Conservation (phyloP, 441 rosid species). For the Erysimum cheiri region DNA sequence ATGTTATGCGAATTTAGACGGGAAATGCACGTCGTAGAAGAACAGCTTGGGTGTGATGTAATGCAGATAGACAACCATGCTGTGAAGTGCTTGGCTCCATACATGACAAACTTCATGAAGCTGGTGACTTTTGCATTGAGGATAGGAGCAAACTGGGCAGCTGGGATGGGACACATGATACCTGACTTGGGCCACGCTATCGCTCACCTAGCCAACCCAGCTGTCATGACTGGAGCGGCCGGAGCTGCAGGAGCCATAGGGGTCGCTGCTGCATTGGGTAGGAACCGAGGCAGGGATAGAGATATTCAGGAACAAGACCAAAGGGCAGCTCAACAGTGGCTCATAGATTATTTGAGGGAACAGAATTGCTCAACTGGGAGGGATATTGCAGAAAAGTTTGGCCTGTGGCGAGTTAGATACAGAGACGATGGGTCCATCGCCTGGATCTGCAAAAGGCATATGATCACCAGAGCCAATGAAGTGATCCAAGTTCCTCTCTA, state of each 20-base stretch:
- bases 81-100: conserved; percentile 79
- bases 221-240: conserved; percentile 75
- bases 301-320: conserved; percentile 71
- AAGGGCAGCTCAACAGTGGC: conserved; percentile 93
- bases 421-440: conserved; percentile 86
- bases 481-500: conserved; percentile 78
- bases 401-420: conserved; percentile 89
- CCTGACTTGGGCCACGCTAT: conserved; percentile 91
- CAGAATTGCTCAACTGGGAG: conserved; percentile 78
- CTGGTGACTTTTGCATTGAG: conserved; percentile 84
- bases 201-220: conserved; percentile 72
- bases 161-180: conserved; percentile 93
- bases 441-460: conserved; percentile 93
- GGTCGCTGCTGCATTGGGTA: conserved; percentile 60
- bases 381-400: conserved; percentile 93
- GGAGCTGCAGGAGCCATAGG: conserved; percentile 73
- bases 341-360: conserved; percentile 81
- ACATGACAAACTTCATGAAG: conserved; percentile 86
- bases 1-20: conserved; percentile 88
- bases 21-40: conserved; percentile 94
- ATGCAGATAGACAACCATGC: conserved; percentile 88
- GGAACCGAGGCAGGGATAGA: conserved; percentile 55
- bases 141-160: conserved; percentile 95
- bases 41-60: conserved; percentile 87
- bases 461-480: conserved; percentile 76